Conservation (phyloP, 2,329 filamentous ascomycete species). For the Colletotrichum eremochloae region DNA sequence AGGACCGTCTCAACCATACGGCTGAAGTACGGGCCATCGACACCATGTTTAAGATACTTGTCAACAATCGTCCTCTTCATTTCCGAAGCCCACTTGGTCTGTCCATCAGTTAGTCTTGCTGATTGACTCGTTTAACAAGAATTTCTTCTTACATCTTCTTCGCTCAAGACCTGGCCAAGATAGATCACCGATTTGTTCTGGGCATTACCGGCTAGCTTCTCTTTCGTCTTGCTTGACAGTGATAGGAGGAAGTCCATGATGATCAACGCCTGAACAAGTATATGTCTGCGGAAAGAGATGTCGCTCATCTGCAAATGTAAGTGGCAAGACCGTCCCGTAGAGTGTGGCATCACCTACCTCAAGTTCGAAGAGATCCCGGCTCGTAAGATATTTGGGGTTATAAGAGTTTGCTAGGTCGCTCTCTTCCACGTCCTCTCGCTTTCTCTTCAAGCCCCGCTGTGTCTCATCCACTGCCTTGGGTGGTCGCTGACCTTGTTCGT, state of each 20-base stretch:
- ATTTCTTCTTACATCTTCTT: conserved; percentile 82
- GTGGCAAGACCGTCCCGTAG: conserved; percentile 12
- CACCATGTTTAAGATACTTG: conserved; percentile 83
- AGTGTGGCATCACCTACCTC: conserved; percentile 71
- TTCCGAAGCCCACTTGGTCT: conserved; percentile 86
- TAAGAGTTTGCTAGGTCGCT: conserved; percentile 78
- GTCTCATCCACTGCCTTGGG: conserved; percentile 72
- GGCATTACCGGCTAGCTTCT: conserved; percentile 75
- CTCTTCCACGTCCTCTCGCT: conserved; percentile 67
- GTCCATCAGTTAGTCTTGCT: conserved; percentile 35
- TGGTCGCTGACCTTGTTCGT: conserved; percentile 59
- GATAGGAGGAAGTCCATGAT: conserved; percentile 96
- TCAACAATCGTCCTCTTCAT: conserved; percentile 85
- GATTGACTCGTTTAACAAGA: background rate
- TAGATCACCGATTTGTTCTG: conserved; percentile 93
- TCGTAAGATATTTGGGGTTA: conserved; percentile 99
- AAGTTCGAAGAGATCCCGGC: conserved; percentile 92
- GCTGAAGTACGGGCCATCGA: conserved; percentile 92
- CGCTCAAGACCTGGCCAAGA: conserved; percentile 77
- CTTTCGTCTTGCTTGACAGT: conserved; percentile 84
- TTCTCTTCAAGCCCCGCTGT: conserved; percentile 78
- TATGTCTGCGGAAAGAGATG: conserved; percentile 91
- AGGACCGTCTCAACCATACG: conserved; percentile 97
- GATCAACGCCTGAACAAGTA: conserved; percentile 95
- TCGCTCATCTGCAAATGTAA: conserved; percentile 79